These are phyloP conservation scores for Exophiala sp. DNA, from an alignment of 2,329 filamentous ascomycete species.

Conservation along the genomic window DNA sequence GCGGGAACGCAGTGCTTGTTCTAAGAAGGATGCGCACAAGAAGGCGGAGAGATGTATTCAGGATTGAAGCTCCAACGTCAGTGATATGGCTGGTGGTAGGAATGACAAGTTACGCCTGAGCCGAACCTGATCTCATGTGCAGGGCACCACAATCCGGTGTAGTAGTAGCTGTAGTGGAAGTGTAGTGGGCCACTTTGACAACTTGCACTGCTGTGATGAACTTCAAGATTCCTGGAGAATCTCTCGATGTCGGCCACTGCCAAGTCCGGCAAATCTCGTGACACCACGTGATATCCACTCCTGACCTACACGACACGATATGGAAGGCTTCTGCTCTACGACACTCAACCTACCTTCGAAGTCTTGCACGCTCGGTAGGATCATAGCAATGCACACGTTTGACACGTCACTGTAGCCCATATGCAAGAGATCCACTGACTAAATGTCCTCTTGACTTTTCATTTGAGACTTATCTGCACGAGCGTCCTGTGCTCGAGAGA, in stretches of 20 bases:
- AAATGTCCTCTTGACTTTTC: neutral
- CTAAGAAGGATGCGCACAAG: neutral
- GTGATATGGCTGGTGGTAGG: neutral
- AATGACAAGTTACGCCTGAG: neutral
- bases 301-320: too few relatives aligned
- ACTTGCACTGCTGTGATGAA: too few relatives aligned
- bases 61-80: neutral
- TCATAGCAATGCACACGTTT: too few relatives aligned
- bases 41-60: neutral
- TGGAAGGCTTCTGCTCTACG: too few relatives aligned
- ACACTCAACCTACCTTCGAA: too few relatives aligned
- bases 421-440: too few relatives aligned
- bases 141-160: too few relatives aligned
- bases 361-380: too few relatives aligned
- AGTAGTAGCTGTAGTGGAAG: neutral
- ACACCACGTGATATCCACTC: constrained; percentile 5
- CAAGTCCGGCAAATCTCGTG: neutral
- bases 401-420: too few relatives aligned
- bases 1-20: neutral
- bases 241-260: neutral
- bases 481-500: constrained; percentile 11
- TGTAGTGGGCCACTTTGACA: neutral
- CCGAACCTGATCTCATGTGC: constrained; percentile 11
- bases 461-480: constrained; percentile 10
- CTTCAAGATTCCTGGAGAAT: constrained; percentile 3